These are phyloP conservation scores for Rhypophila decipiens DNA, from an alignment of 495 filamentous ascomycete genomes.

Conservation along the genomic window DNA sequence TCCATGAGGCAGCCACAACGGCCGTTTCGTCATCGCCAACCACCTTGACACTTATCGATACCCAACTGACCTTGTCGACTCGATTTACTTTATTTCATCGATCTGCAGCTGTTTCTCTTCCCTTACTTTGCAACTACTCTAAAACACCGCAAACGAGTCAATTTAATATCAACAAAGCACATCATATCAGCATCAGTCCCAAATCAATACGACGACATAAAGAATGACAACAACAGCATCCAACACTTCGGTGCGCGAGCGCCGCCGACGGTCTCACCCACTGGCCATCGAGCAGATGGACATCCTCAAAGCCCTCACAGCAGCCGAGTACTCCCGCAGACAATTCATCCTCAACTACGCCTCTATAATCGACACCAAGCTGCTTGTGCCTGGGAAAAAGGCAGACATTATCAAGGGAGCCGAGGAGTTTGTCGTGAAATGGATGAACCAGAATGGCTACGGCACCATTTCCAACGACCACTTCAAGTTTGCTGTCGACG, in stretches of 20 bases:
- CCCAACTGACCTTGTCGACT: too few species aligned
- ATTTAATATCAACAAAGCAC: too few species aligned
- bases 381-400: constrained; percentile 26
- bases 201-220: too few species aligned
- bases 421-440: constrained; percentile 21
- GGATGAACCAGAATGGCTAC: constrained; percentile 18
- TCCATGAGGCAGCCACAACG: background rate
- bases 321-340: constrained; percentile 25
- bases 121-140: background rate
- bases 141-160: too few species aligned
- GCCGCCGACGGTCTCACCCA: constrained; percentile 14
- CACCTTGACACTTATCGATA: background rate
- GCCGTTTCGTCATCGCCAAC: background rate
- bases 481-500: constrained; percentile 27
- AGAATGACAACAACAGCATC: constrained; percentile 14
- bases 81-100: too few species aligned
- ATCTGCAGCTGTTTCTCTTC: too few species aligned
- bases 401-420: constrained; percentile 23
- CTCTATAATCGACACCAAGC: constrained; percentile 19
- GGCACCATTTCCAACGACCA: constrained; percentile 18
- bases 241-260: constrained; percentile 23
- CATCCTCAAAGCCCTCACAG: constrained; percentile 23
- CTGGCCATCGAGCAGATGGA: constrained; percentile 22
- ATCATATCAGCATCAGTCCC: too few species aligned
- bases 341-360: constrained; percentile 29